A percentile compares a stretch with the other conserved stretches of the same genome.
phyloP scores from a whole-genome alignment of 2,329 filamentous ascomycete genomes.

The Aspergillus transmontanensis region DNA sequence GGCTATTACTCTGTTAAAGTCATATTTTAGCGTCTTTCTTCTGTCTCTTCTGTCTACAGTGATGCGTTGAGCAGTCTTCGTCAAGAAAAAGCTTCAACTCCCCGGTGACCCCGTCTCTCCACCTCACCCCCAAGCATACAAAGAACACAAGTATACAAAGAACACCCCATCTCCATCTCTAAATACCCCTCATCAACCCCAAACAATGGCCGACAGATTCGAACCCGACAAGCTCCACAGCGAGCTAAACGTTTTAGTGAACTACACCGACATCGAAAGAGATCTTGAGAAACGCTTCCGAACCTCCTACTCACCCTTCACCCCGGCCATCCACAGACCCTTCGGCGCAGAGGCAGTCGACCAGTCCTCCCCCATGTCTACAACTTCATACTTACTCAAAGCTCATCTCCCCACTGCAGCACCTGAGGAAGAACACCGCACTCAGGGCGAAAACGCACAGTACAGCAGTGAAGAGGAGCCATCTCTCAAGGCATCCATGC shows the following conservation, averaged over 20 bases:
- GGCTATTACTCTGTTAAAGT: background rate
- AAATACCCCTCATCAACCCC: background rate
- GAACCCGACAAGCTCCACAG: background rate
- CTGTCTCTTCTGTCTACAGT: background rate
- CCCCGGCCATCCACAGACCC: background rate
- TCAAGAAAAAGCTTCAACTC: background rate
- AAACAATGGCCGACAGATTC: background rate
- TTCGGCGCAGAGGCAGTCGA: background rate
- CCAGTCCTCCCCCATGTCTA: background rate
- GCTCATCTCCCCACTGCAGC: background rate
- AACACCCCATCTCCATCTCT: background rate
- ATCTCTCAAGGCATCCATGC: background rate
- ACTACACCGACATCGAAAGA: background rate
- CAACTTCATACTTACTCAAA: background rate
- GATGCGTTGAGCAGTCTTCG: background rate
- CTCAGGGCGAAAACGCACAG: background rate
- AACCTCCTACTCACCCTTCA: conserved; percentile 2
- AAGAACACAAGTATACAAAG: background rate
- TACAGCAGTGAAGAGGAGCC: background rate
- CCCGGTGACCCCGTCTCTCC: background rate
- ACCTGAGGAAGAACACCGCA: background rate
- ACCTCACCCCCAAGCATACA: background rate
- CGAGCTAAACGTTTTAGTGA: background rate
- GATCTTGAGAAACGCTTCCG: conserved; percentile 4
- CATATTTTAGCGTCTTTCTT: background rate